These are phyloP conservation scores for Pascua sp. DNA, from an alignment of 1,284 basidiomycete species.

Conservation along the genomic window DNA sequence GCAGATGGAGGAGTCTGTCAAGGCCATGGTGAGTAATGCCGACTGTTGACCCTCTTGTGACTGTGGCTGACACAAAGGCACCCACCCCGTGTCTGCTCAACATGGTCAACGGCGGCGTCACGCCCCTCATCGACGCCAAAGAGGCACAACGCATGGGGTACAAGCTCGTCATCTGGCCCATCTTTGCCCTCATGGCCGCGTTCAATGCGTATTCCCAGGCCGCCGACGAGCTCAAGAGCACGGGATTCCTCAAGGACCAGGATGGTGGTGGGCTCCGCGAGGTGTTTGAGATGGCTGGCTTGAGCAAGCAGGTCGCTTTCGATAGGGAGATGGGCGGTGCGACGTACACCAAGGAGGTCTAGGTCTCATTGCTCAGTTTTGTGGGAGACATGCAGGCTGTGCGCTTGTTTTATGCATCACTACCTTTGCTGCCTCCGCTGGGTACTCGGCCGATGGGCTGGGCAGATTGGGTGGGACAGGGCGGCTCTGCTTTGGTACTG, in stretches of 20 bases:
- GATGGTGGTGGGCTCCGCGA: conserved; percentile 8
- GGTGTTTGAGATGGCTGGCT: conserved; percentile 10
- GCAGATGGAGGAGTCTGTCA: conserved; percentile 62
- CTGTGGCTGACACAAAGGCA: conserved; percentile 5
- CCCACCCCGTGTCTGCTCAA: conserved; percentile 60
- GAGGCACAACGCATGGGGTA: conserved; percentile 12
- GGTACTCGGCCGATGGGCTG: not conserved
- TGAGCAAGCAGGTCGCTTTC: conserved; percentile 4
- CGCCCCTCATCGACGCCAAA: conserved; percentile 63
- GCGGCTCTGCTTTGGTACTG: too few relatives aligned
- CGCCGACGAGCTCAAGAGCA: conserved; percentile 11
- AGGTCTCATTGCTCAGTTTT: not conserved
- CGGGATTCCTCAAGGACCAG: conserved; percentile 6
- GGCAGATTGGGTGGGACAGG: too few relatives aligned
- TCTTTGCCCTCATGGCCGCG: conserved; percentile 16
- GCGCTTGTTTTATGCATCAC: too few relatives aligned
- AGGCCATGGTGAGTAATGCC: conserved; percentile 67
- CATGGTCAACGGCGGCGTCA: conserved; percentile 70
- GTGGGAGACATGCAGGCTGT: too few relatives aligned
- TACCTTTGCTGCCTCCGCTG: too few relatives aligned
- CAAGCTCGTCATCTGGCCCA: conserved; percentile 19
- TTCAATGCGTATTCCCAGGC: conserved; percentile 14
- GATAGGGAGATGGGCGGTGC: conserved; percentile 10
- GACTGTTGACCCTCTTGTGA: conserved; percentile 33
- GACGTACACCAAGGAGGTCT: conserved; percentile 4